Conservation (phyloP, 495 filamentous ascomycete species). For the Astrothelium macrocarpum region DNA sequence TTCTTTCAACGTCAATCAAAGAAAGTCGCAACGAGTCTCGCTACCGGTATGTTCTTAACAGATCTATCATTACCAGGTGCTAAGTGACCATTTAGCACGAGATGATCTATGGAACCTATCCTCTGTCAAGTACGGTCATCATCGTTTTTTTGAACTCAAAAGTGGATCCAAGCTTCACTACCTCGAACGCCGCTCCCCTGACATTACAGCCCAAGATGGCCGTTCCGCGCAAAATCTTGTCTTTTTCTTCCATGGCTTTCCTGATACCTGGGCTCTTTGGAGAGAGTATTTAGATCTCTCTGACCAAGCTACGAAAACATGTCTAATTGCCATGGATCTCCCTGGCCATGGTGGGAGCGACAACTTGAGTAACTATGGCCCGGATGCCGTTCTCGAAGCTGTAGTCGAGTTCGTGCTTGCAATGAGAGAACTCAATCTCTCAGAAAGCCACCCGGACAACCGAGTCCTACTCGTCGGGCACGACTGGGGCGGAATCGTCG, state of each 20-base stretch:
- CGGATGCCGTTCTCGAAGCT: constrained; percentile 42
- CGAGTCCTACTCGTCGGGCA: constrained; percentile 39
- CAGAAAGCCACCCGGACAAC: background rate
- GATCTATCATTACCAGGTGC: background rate
- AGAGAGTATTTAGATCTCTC: constrained; percentile 32
- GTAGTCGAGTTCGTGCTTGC: constrained; percentile 41
- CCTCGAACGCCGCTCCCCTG: constrained; percentile 44
- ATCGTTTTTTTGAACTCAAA: constrained; percentile 35
- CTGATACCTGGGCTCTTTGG: constrained; percentile 49
- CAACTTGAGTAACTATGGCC: constrained; percentile 36
- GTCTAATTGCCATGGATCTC: constrained; percentile 44
- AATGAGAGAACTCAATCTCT: constrained; percentile 37
- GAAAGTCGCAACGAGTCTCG: background rate
- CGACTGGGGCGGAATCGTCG: constrained; percentile 48
- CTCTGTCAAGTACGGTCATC: background rate
- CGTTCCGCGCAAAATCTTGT: constrained; percentile 33
- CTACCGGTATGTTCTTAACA: background rate
- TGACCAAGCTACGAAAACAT: constrained; percentile 24
- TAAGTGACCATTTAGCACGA: background rate
- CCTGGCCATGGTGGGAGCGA: constrained; percentile 49
- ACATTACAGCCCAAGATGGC: constrained; percentile 9
- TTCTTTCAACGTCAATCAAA: background rate
- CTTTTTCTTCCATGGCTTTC: constrained; percentile 51
- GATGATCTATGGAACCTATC: background rate
- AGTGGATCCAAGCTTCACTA: constrained; percentile 47